Percentiles rank a stretch among this genome's conserved stretches.
Evolutionary conservation across 1,139 yeast genomes (phyloP).

Genomic region (Hemisphaericaspora xylofermentans): DNA sequence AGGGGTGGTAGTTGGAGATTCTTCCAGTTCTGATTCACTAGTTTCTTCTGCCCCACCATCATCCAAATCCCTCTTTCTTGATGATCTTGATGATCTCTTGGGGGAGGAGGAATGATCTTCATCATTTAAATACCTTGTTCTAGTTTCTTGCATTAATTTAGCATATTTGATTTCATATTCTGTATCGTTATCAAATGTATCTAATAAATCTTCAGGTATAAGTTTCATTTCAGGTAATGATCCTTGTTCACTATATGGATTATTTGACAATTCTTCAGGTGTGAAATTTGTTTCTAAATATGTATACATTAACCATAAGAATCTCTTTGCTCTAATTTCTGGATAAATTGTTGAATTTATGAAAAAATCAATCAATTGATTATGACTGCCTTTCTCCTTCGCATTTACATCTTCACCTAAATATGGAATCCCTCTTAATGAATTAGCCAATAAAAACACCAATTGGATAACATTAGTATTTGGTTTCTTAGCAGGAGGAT

Average conservation of each 20-base stretch:
- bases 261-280: slow-evolving; percentile 49
- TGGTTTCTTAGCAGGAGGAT: slow-evolving; percentile 39
- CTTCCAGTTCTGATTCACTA: slow-evolving; percentile 8
- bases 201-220: slow-evolving; percentile 38
- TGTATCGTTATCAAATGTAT: slow-evolving; percentile 64
- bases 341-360: slow-evolving; percentile 57
- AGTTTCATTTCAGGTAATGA: slow-evolving; percentile 50
- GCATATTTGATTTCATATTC: slow-evolving; percentile 72
- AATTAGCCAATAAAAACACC: slow-evolving; percentile 70
- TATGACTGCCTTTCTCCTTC: slow-evolving; percentile 13
- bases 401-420: slow-evolving; percentile 16
- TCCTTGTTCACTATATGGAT: slow-evolving; percentile 60
- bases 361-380: slow-evolving; percentile 62
- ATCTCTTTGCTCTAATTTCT: slow-evolving; percentile 62
- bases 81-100: neutral
- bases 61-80: slow-evolving; percentile 15
- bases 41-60: slow-evolving; percentile 12
- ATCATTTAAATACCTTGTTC: slow-evolving; percentile 56
- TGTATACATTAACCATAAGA: slow-evolving; percentile 82
- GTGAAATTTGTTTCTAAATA: slow-evolving; percentile 71
- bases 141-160: slow-evolving; percentile 59
- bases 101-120: slow-evolving; percentile 31
- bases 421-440: slow-evolving; percentile 34
- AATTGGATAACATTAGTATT: slow-evolving; percentile 63
- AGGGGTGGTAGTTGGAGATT: neutral